Conservation (phyloP, 2,329 filamentous ascomycete genomes). For the Fusarium decemcellulare region DNA sequence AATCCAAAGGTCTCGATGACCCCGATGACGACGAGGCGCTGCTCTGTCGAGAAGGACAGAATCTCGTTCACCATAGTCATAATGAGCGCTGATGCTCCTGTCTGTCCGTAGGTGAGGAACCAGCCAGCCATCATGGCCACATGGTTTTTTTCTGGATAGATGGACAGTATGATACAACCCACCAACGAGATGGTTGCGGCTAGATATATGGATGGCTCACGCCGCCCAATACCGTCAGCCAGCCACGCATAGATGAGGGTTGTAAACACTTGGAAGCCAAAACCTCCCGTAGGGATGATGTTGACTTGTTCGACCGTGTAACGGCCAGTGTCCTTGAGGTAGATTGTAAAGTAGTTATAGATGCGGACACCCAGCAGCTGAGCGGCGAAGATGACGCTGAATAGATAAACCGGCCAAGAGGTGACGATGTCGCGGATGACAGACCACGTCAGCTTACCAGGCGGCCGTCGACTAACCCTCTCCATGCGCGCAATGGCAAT, state of each 20-base stretch:
- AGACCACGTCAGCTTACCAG: conserved; percentile 51
- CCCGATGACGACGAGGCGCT: background rate
- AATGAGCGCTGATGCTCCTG: conserved; percentile 1
- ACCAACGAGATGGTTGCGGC: conserved; percentile 3
- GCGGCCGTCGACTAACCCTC: conserved; percentile 60
- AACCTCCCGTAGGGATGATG: conserved; percentile 57
- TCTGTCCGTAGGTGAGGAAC: background rate
- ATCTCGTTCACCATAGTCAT: conserved; percentile 6
- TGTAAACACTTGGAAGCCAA: background rate
- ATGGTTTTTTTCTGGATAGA: conserved; percentile 2
- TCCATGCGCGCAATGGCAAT: conserved; percentile 68
- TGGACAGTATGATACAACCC: conserved; percentile 1
- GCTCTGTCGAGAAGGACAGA: conserved; percentile 1
- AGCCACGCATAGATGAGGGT: conserved; percentile 1
- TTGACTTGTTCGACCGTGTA: conserved; percentile 59
- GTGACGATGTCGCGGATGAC: conserved; percentile 55
- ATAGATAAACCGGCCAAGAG: conserved; percentile 62
- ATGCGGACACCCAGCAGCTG: conserved; percentile 2
- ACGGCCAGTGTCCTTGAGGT: conserved; percentile 52
- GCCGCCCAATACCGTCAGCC: conserved; percentile 1
- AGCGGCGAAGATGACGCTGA: conserved; percentile 53
- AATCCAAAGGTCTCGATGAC: conserved; percentile 2
- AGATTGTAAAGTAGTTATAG: conserved; percentile 55
- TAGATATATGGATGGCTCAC: conserved; percentile 1
- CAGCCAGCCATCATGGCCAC: conserved; percentile 2